phyloP scores from a whole-genome alignment of 208 protist genomes.

The Sergeia podlipaevii region DNA sequence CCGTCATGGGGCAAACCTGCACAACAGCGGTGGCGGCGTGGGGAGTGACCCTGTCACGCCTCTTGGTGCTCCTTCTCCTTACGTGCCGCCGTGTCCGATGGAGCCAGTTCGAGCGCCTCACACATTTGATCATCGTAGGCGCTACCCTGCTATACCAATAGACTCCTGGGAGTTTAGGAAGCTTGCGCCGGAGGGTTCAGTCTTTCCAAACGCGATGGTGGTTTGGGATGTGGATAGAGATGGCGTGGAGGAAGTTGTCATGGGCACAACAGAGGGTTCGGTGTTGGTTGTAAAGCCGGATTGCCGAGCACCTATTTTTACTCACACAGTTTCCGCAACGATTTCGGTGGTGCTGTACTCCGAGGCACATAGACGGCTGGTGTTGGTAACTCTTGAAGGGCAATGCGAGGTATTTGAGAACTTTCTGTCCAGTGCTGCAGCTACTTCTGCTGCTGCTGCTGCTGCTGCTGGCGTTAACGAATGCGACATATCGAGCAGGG shows the following conservation, averaged over 20 bases:
- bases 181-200: slow-evolving; percentile 67
- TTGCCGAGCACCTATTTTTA: slow-evolving; percentile 53
- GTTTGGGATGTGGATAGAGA: slow-evolving; percentile 79
- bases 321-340: slow-evolving; percentile 61
- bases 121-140: not conserved
- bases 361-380: slow-evolving; percentile 26
- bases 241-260: slow-evolving; percentile 72
- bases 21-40: not conserved
- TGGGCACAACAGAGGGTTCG: slow-evolving; percentile 83
- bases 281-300: slow-evolving; percentile 75
- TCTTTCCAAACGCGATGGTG: slow-evolving; percentile 76
- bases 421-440: slow-evolving; percentile 32
- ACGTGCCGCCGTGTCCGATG: no score
- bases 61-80: no score
- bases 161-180: slow-evolving; percentile 88
- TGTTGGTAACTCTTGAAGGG: slow-evolving; percentile 83
- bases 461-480: not conserved
- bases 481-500: slow-evolving; percentile 2
- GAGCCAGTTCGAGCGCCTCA: no score
- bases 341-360: slow-evolving; percentile 85
- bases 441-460: not conserved
- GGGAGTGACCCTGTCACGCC: not conserved
- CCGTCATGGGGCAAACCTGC: not conserved
- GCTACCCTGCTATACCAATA: slow-evolving; percentile 50
- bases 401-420: slow-evolving; percentile 81